Conservation (phyloP, 2,329 filamentous ascomycete species). For the Beauveria sp. region DNA sequence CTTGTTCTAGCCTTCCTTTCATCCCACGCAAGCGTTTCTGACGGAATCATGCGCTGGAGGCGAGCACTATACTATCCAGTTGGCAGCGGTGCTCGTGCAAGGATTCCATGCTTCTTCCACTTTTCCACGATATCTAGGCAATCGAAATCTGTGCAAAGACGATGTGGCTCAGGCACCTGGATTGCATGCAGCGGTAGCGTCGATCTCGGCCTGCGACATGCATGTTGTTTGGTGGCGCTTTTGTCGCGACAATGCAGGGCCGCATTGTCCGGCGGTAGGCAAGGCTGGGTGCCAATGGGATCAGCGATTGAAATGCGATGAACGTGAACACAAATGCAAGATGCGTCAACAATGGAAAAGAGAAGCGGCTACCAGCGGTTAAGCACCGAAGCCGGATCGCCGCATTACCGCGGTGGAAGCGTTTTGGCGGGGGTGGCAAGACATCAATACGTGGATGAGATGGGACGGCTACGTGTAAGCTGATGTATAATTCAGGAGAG, state of each 20-base stretch:
- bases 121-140: neutral
- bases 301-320: neutral
- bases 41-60: no score
- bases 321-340: neutral
- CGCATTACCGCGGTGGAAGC: neutral
- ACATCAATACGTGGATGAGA: neutral
- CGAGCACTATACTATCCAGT: neutral
- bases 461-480: neutral
- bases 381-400: neutral
- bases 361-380: neutral
- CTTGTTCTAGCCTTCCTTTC: no score
- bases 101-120: neutral
- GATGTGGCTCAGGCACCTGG: neutral
- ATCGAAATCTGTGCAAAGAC: neutral
- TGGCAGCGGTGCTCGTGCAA: no score
- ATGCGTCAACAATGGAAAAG: neutral
- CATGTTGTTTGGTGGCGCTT: neutral
- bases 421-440: neutral
- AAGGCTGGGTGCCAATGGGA: neutral
- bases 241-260: neutral
- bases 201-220: constrained; percentile 2
- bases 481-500: neutral
- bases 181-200: constrained; percentile 4
- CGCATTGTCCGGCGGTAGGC: neutral
- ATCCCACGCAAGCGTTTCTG: no score